These are phyloP conservation scores for Citrus inodora DNA, from an alignment of 345 rosid genomes.

Conservation along the genomic window DNA sequence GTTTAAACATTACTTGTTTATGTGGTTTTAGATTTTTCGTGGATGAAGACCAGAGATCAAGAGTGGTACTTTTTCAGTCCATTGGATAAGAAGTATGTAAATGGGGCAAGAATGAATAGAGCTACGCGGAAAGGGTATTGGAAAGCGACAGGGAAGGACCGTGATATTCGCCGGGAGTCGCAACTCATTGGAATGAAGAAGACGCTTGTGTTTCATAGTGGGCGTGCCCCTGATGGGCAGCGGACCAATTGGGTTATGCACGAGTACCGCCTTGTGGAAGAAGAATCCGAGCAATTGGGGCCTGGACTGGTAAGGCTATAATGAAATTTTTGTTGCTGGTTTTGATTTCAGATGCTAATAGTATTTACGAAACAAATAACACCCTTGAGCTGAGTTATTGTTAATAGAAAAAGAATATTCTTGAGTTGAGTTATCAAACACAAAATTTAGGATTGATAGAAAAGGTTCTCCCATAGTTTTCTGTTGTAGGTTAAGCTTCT, in stretches of 20 bases:
- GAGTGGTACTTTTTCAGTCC: conserved; percentile 80
- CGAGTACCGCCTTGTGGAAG: conserved; percentile 63
- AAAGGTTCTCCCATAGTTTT: neutral
- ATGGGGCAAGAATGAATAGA: conserved; percentile 59
- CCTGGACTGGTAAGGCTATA: conserved; percentile 37
- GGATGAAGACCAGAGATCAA: conserved; percentile 67
- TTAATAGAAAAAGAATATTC: neutral
- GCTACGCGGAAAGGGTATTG: conserved; percentile 66
- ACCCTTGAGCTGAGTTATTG: too few relatives aligned
- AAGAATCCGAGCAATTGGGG: conserved; percentile 46
- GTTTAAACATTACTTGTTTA: neutral
- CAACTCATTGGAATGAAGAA: conserved; percentile 58
- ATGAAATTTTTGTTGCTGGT: neutral
- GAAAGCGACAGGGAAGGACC: conserved; percentile 67
- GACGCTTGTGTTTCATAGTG: conserved; percentile 58
- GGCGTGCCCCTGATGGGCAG: conserved; percentile 58
- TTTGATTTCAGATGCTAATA: neutral
- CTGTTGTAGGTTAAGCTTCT: neutral
- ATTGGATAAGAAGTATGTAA: conserved; percentile 74
- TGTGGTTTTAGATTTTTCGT: conserved; percentile 39
- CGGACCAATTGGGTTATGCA: conserved; percentile 85
- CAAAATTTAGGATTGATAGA: neutral
- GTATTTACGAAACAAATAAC: neutral
- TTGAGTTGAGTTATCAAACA: neutral
- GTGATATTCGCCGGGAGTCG: conserved; percentile 32